Percentiles rank a stretch among this genome's conserved stretches.
phyloP scores from a whole-genome alignment of 768 basidiomycete genomes.

The Antrodiella citrinella region DNA sequence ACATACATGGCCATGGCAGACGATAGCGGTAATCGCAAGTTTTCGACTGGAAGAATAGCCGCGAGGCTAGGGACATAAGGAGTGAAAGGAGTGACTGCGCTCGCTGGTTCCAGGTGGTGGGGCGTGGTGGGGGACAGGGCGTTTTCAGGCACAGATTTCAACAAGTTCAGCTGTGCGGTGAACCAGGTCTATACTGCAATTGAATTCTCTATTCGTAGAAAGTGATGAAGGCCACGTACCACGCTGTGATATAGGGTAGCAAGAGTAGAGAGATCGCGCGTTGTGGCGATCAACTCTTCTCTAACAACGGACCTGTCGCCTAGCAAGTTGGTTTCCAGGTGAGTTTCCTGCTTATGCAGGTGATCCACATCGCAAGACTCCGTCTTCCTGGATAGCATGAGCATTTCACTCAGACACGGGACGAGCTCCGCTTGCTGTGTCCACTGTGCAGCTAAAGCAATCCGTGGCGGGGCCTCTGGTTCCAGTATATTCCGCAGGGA shows the following conservation, averaged over 20 bases:
- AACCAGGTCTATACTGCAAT: slow-evolving; percentile 68
- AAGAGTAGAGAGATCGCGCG: slow-evolving; percentile 65
- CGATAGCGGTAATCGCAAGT: slow-evolving; percentile 69
- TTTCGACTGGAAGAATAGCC: slow-evolving; percentile 32
- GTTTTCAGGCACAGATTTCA: slow-evolving; percentile 59
- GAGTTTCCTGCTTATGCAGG: slow-evolving; percentile 69
- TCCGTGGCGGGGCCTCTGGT: slow-evolving; percentile 32
- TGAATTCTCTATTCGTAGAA: background rate
- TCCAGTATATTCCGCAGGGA: slow-evolving; percentile 25
- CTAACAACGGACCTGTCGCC: slow-evolving; percentile 44
- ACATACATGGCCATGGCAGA: slow-evolving; percentile 84
- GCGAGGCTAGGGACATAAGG: slow-evolving; percentile 37
- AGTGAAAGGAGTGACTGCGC: slow-evolving; percentile 35
- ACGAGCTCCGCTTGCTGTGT: slow-evolving; percentile 79
- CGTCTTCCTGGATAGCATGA: slow-evolving; percentile 30
- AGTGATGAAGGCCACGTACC: slow-evolving; percentile 37
- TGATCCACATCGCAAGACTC: slow-evolving; percentile 38
- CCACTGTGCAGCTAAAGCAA: slow-evolving; percentile 70
- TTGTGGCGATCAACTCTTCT: slow-evolving; percentile 61
- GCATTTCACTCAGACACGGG: slow-evolving; percentile 62
- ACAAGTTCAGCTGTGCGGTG: slow-evolving; percentile 53
- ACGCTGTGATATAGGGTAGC: slow-evolving; percentile 81
- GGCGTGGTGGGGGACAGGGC: slow-evolving; percentile 43
- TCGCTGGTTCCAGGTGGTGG: slow-evolving; percentile 40
- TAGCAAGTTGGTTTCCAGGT: slow-evolving; percentile 65